These are phyloP conservation scores for Thuja plicata DNA, from an alignment of 83 land plant genomes.

Conservation along the genomic window DNA sequence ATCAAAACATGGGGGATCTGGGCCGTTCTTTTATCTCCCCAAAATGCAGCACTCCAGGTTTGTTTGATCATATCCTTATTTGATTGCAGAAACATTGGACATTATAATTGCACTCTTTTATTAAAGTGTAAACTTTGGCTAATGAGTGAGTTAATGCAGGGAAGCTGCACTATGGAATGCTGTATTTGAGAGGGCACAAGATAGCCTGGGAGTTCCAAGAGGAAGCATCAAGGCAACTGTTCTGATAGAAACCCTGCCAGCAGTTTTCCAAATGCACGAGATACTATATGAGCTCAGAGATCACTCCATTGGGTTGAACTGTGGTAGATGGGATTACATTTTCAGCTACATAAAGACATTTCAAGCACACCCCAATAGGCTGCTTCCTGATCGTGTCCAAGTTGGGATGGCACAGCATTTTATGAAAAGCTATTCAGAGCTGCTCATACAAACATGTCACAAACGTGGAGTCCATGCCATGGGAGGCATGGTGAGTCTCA, in stretches of 20 bases:
- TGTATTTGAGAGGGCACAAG: constrained; percentile 86
- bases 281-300: constrained; percentile 85
- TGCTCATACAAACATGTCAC: constrained; percentile 90
- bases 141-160: constrained; percentile 28
- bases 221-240: constrained; percentile 93
- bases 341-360: constrained; percentile 97
- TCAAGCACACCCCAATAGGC: constrained; percentile 81
- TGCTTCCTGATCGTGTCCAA: constrained; percentile 85
- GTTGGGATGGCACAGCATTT: constrained; percentile 94
- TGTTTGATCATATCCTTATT: neutral
- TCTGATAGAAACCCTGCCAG: constrained; percentile 90
- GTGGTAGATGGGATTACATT: constrained; percentile 98
- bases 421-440: constrained; percentile 87
- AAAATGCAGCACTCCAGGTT: constrained; percentile 94
- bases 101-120: neutral
- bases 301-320: constrained; percentile 88
- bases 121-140: neutral
- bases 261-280: constrained; percentile 96
- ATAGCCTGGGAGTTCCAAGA: constrained; percentile 49
- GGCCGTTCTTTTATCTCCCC: constrained; percentile 96
- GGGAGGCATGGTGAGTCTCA: constrained; percentile 88
- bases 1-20: constrained; percentile 61
- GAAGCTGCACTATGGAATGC: constrained; percentile 93
- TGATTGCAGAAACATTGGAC: no score
- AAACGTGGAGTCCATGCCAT: constrained; percentile 94